Evolutionary conservation across 2,329 filamentous ascomycete genomes (phyloP), one percentile per base, ranked within the genome.

Genomic region (Arthrobotrys conoides): DNA sequence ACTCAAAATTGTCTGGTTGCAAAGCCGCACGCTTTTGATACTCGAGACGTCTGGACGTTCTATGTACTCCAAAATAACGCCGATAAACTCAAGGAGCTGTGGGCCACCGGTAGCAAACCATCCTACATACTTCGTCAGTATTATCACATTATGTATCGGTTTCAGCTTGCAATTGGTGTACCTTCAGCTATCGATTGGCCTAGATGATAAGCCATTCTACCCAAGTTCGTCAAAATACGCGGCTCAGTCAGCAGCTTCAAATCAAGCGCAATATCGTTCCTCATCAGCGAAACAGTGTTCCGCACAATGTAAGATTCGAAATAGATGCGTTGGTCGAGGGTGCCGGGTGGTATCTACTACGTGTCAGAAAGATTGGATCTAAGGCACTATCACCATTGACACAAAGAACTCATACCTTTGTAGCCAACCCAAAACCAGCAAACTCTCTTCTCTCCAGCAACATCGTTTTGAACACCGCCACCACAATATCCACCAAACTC

Each of bases 31-130:
- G 48, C 90, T 93, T 84, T 98, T 99, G 80, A 95, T 86, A 10
- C 87, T 87, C 0, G 93, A 89, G 41, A 99, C 87, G 14, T 97
- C 93, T 0, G 94, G 92, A 9, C 92, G 89, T 83, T 97, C 93
- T 3, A 99, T 87, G 82, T 97, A 95, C 83, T 99, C 96, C 5
- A 99, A 85, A 5, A 97, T 85, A 67, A 91, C 90, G 0, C 95
- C 96, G 2, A 91, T 89, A 82, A 97, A 96, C 82, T 98, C 94
- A 36, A 98, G 88, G 81, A 96, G 88, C 3, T 90, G 88, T 81
- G 94, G 92, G 0, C 93, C 93, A 0, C 95, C 95, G 80, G 96
- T 91, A 80, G 97, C 89, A 83, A 98, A 98, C 93, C 94, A 97
- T 16, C 96, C 79, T 80, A 68, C 9, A 57, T 8, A 24, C 1